These are phyloP conservation scores for Gryganskiella cystojenkinii DNA, from an alignment of 192 early-diverging fungal species.

Conservation along the genomic window DNA sequence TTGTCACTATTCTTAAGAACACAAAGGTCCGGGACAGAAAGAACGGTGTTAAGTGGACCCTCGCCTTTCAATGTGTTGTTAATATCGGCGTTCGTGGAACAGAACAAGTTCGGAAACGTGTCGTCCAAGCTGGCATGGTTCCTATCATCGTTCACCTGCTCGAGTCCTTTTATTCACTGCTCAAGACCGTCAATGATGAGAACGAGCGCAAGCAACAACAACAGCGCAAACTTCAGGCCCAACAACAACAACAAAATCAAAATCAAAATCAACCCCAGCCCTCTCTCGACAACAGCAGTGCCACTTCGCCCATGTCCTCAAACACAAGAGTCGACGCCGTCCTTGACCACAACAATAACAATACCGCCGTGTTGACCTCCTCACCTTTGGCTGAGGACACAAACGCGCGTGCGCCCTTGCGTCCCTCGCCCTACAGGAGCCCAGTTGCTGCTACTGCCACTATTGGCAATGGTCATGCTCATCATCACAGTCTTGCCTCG, in stretches of 20 bases:
- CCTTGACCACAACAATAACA: conserved; percentile 12
- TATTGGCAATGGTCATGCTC: conserved; percentile 10
- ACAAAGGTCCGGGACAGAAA: conserved; percentile 74
- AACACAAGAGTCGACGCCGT: conserved; percentile 24
- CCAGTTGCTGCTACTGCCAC: too few species aligned
- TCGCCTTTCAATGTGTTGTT: conserved; percentile 86
- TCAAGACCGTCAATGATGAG: conserved; percentile 64
- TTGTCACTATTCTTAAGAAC: conserved; percentile 83
- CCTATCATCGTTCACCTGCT: conserved; percentile 86
- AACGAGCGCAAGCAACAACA: conserved; percentile 60
- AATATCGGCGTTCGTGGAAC: conserved; percentile 90
- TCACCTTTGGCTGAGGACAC: conserved; percentile 20
- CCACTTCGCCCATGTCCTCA: conserved; percentile 13
- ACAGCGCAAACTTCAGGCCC: conserved; percentile 31
- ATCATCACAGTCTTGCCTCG: conserved; percentile 15
- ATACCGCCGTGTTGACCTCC: conserved; percentile 28
- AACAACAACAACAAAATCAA: conserved; percentile 11
- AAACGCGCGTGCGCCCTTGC: too few species aligned
- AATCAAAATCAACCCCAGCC: conserved; percentile 25
- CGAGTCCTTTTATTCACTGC: conserved; percentile 64
- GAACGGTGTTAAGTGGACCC: conserved; percentile 84
- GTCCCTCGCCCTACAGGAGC: too few species aligned
- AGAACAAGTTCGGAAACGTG: conserved; percentile 78
- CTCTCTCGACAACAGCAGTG: conserved; percentile 25
- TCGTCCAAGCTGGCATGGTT: conserved; percentile 89